Evolutionary conservation across 2,329 filamentous ascomycete genomes (phyloP).

Genomic region (Allantophomopsis lycopodina): DNA sequence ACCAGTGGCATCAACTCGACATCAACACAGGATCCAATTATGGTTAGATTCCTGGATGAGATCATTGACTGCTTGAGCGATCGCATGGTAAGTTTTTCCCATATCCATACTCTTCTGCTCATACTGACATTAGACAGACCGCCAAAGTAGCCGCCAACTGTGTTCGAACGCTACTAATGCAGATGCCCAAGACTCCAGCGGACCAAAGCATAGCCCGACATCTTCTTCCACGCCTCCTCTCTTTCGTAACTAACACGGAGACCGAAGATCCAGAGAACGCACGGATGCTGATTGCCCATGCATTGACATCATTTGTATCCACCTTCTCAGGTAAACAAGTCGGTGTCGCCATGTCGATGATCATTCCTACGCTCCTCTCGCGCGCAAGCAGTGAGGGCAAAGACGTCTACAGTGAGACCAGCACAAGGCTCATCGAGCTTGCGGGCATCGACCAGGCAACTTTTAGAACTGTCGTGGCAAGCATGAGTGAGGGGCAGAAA

Average conservation of each 20-base stretch:
- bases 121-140: slow-evolving; percentile 33
- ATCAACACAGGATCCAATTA: slow-evolving; percentile 59
- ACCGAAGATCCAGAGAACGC: slow-evolving; percentile 71
- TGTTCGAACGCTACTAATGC: slow-evolving; percentile 67
- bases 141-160: slow-evolving; percentile 86
- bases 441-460: slow-evolving; percentile 58
- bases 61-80: slow-evolving; percentile 73
- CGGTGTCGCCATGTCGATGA: slow-evolving; percentile 54
- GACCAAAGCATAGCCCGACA: slow-evolving; percentile 64
- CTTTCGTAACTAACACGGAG: slow-evolving; percentile 57
- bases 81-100: slow-evolving; percentile 41
- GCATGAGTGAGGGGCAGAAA: slow-evolving; percentile 58
- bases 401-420: slow-evolving; percentile 54
- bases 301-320: slow-evolving; percentile 59
- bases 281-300: slow-evolving; percentile 56
- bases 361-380: slow-evolving; percentile 65
- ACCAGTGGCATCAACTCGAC: slow-evolving; percentile 67
- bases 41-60: slow-evolving; percentile 65
- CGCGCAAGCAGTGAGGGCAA: slow-evolving; percentile 53
- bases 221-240: slow-evolving; percentile 60
- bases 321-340: slow-evolving; percentile 30
- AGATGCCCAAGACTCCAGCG: slow-evolving; percentile 44
- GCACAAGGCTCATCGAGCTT: slow-evolving; percentile 64
- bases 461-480: slow-evolving; percentile 63
- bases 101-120: slow-evolving; percentile 1